Evolutionary conservation across 2,329 filamentous ascomycete species (phyloP).

Genomic region (Colletotrichum viniferum): DNA sequence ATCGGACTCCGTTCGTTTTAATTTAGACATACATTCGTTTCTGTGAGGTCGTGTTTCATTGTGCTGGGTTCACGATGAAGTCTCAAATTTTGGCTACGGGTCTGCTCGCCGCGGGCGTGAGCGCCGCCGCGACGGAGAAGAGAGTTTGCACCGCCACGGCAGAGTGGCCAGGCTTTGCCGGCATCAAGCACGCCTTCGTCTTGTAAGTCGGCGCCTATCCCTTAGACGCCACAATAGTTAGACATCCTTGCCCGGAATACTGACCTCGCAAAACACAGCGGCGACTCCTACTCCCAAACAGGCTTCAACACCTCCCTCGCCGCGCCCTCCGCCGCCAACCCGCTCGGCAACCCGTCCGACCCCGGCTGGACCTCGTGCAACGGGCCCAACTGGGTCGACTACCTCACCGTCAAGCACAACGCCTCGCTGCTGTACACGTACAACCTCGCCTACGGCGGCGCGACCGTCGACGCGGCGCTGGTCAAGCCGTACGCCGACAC

Average conservation of each 20-base stretch:
- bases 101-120: background rate
- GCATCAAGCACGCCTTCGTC: constrained; percentile 44
- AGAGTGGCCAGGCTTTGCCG: constrained; percentile 38
- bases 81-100: background rate
- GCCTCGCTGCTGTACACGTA: constrained; percentile 50
- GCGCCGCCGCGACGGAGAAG: background rate
- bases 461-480: constrained; percentile 55
- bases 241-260: background rate
- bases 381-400: constrained; percentile 58
- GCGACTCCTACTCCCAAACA: constrained; percentile 37
- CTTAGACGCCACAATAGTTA: rapidly evolving
- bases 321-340: constrained; percentile 58
- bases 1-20: background rate
- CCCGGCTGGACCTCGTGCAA: constrained; percentile 54
- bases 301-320: constrained; percentile 58
- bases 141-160: constrained; percentile 26
- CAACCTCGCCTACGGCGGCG: constrained; percentile 59
- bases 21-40: background rate
- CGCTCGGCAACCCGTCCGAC: constrained; percentile 65
- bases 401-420: constrained; percentile 52
- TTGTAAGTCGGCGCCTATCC: constrained; percentile 26
- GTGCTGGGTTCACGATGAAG: constrained; percentile 4
- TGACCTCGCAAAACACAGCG: constrained; percentile 17
- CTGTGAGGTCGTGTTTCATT: background rate
- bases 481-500: constrained; percentile 53